These are phyloP conservation scores for Plasmodium gaboni DNA, from an alignment of 169 alveolate species.

Conservation along the genomic window DNA sequence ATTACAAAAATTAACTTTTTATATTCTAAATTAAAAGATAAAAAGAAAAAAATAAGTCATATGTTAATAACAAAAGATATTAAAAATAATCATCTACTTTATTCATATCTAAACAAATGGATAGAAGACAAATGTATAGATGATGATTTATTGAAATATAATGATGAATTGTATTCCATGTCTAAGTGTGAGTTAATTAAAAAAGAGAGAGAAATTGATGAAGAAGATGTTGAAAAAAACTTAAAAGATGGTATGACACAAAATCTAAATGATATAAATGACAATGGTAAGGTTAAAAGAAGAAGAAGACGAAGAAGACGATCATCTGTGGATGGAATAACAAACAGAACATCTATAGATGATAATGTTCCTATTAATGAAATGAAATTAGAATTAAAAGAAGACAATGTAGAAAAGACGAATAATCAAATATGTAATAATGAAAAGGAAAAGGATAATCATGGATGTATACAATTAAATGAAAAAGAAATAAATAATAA, in stretches of 20 bases:
- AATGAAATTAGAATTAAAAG: not conserved
- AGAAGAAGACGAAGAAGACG: constrained; percentile 17
- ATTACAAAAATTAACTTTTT: constrained; percentile 31
- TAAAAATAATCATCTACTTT: constrained; percentile 4
- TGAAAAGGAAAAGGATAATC: not conserved
- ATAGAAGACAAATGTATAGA: not conserved
- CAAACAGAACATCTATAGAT: no score
- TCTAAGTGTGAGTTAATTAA: not conserved
- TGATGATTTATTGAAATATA: no score
- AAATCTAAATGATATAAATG: not conserved
- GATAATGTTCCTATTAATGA: no score
- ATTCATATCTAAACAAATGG: not conserved
- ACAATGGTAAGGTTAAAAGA: not conserved
- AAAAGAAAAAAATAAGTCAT: constrained; percentile 41
- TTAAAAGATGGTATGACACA: not conserved
- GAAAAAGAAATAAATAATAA: not conserved
- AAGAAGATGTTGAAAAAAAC: no score
- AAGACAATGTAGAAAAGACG: not conserved
- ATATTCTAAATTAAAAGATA: constrained; percentile 42
- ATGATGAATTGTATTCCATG: no score
- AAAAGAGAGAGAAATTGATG: not conserved
- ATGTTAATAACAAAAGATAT: constrained; percentile 19
- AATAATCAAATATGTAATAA: not conserved
- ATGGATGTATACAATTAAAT: no score
- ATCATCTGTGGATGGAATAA: no score